phyloP scores from a whole-genome alignment of 495 filamentous ascomycete genomes.

The Bacidia gigantensis region DNA sequence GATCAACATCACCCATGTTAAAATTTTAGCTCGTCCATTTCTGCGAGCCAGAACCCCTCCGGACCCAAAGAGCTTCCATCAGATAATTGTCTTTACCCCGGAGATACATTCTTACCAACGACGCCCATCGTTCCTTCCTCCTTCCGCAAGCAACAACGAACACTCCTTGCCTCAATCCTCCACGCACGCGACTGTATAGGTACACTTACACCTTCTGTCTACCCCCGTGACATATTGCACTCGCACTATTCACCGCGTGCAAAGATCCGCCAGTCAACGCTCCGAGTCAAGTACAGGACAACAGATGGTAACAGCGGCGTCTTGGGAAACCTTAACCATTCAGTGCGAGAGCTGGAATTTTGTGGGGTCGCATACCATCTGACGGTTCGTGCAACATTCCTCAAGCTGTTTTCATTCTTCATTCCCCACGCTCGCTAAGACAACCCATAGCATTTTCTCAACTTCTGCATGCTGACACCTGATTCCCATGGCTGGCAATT shows the following conservation, averaged over 20 bases:
- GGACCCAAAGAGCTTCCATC: not conserved
- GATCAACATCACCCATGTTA: not conserved
- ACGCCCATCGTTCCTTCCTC: not conserved
- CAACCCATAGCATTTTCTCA: not conserved
- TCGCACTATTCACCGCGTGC: not conserved
- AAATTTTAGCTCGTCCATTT: not conserved
- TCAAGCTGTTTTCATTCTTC: not conserved
- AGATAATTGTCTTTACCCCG: not conserved
- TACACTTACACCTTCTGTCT: not conserved
- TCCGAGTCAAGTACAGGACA: too few species aligned
- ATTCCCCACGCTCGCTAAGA: not conserved
- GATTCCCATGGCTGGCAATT: not conserved
- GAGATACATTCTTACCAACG: not conserved
- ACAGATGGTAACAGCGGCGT: too few species aligned
- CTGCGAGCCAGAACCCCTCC: not conserved
- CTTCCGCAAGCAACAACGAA: not conserved
- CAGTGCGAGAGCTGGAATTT: not conserved
- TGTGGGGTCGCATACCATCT: not conserved
- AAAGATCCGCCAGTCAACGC: too few species aligned
- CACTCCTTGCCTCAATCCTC: not conserved
- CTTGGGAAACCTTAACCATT: too few species aligned
- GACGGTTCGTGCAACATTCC: not conserved
- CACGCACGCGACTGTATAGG: not conserved
- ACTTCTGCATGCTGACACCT: not conserved
- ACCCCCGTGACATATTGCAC: not conserved